These are phyloP conservation scores for Agastache rugosa DNA, from an alignment of 257 asterid genomes.

Conservation along the genomic window DNA sequence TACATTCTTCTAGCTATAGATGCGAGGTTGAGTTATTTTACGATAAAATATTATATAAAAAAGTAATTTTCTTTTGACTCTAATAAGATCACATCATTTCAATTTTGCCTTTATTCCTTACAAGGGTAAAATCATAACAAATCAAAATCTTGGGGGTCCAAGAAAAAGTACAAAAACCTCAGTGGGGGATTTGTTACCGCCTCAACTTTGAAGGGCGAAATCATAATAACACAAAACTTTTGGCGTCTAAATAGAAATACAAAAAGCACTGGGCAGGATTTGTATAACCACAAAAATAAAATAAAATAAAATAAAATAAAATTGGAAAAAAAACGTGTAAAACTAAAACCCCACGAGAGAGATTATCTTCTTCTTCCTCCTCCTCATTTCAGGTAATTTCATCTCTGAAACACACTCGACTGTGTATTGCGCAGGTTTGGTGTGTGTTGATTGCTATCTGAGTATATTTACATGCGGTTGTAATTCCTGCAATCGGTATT, in stretches of 20 bases:
- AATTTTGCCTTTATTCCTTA: not conserved
- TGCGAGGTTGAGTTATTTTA: no score
- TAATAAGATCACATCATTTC: not conserved
- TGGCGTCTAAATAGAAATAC: not conserved
- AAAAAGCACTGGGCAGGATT: not conserved
- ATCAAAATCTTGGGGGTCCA: not conserved
- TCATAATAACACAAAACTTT: not conserved
- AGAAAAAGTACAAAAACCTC: not conserved
- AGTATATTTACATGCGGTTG: not conserved
- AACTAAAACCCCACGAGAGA: not conserved
- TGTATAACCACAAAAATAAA: slow-evolving; percentile 1
- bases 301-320: not conserved
- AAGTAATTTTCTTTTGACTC: no score
- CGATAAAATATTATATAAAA: no score
- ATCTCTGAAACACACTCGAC: not conserved
- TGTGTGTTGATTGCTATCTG: not conserved
- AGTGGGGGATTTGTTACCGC: not conserved
- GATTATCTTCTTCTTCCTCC: not conserved
- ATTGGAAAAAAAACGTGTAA: not conserved
- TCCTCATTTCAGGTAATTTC: not conserved
- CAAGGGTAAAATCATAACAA: not conserved
- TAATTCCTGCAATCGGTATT: not conserved
- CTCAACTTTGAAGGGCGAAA: not conserved
- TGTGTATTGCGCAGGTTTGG: not conserved
- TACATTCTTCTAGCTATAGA: no score